phyloP scores from a whole-genome alignment of 179 eudicot species.

The Actinidia chinensis region DNA sequence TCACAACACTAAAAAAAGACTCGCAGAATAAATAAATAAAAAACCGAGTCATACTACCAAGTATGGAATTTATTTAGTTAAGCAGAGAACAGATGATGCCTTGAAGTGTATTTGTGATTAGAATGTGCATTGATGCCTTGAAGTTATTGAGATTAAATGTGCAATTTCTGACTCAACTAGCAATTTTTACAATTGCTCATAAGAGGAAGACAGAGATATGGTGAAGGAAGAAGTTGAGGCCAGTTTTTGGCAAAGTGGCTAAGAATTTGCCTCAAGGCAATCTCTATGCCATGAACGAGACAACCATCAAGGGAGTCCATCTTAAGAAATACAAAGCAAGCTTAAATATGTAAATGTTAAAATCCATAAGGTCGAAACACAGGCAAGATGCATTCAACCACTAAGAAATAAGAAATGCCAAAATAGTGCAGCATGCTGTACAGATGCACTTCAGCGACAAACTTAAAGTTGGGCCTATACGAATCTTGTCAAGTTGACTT shows the following conservation, averaged over 20 bases:
- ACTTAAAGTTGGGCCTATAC: neutral
- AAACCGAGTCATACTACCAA: neutral
- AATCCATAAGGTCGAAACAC: no score
- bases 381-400: no score
- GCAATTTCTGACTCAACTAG: slow-evolving; percentile 48
- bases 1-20: neutral
- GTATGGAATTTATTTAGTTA: neutral
- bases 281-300: slow-evolving; percentile 88
- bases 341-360: neutral
- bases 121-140: neutral
- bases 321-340: slow-evolving; percentile 40
- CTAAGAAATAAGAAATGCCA: no score
- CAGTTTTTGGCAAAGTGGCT: slow-evolving; percentile 34
- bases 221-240: slow-evolving; percentile 53
- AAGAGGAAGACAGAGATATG: slow-evolving; percentile 76
- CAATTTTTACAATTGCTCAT: slow-evolving; percentile 86
- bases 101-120: no score
- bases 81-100: neutral
- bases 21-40: no score
- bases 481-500: neutral
- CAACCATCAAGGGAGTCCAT: slow-evolving; percentile 86
- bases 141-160: neutral
- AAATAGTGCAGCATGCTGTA: neutral
- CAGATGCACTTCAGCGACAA: neutral
- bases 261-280: slow-evolving; percentile 64